A percentile compares a stretch with the other conserved stretches of the same genome.
Conservation (phyloP, 495 filamentous ascomycete species). For the Cudoniella acicularis region DNA sequence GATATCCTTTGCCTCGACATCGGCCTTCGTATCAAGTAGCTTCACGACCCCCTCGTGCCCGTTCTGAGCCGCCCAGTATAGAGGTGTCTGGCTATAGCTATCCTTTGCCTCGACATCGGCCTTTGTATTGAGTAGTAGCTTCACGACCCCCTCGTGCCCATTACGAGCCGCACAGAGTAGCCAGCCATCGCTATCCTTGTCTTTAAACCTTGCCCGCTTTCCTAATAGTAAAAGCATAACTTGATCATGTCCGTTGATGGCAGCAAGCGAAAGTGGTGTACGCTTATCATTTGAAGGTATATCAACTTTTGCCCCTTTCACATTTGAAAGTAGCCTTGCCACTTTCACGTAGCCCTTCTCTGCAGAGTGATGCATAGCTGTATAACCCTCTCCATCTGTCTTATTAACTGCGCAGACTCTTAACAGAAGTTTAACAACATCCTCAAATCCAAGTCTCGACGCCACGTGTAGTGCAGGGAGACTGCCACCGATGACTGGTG, state of each 20-base stretch:
- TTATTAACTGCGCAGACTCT: not conserved
- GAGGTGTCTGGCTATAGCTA: not conserved
- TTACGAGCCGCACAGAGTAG: not conserved
- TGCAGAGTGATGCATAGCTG: not conserved
- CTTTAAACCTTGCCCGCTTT: not conserved
- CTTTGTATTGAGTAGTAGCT: not conserved
- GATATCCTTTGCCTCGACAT: not conserved
- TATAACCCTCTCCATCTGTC: not conserved
- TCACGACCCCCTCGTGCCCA: not conserved
- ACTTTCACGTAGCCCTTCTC: not conserved
- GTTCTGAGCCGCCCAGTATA: not conserved
- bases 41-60: not conserved
- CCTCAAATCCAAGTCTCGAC: not conserved
- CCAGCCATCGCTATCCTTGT: not conserved
- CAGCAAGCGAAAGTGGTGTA: not conserved
- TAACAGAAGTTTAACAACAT: not conserved
- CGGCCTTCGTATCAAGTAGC: not conserved
- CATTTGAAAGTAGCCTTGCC: not conserved
- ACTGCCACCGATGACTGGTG: not conserved
- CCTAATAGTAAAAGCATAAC: not conserved
- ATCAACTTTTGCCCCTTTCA: not conserved
- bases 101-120: not conserved
- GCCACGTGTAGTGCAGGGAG: not conserved
- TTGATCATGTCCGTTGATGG: not conserved
- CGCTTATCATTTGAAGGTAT: not conserved